Percentiles rank a stretch among this genome's conserved stretches.
phyloP scores from a whole-genome alignment of 2,329 filamentous ascomycete species.

The Capronia americana region DNA sequence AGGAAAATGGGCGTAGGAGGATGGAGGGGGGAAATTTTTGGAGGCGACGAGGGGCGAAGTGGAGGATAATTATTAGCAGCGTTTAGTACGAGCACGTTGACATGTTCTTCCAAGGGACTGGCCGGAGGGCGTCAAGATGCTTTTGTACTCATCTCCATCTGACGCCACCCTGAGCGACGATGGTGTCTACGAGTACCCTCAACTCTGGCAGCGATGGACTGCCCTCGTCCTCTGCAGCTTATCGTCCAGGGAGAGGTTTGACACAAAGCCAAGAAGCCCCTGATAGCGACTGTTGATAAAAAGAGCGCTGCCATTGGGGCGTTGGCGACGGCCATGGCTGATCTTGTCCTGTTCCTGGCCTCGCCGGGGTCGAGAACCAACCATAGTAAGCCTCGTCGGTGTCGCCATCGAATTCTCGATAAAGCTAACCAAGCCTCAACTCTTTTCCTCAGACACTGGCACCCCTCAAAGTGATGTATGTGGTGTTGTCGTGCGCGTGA shows the following conservation, averaged over 20 bases:
- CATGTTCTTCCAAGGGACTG: constrained; percentile 12
- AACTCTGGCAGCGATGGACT: neutral
- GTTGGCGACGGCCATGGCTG: constrained; percentile 6
- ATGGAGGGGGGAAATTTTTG: neutral
- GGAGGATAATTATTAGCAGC: neutral
- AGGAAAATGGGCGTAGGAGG: neutral
- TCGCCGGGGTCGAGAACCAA: constrained; percentile 11
- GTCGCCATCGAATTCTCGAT: constrained; percentile 16
- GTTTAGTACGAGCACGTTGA: constrained; percentile 17
- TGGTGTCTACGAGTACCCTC: constrained; percentile 9
- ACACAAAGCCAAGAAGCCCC: constrained; percentile 28
- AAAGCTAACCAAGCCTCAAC: constrained; percentile 29
- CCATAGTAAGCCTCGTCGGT: constrained; percentile 7
- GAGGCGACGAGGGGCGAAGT: constrained; percentile 11
- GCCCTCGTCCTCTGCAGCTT: constrained; percentile 5
- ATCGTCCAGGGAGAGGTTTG: constrained; percentile 16
- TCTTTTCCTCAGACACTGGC: constrained; percentile 17
- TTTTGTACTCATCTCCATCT: constrained; percentile 21
- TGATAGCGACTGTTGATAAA: constrained; percentile 20
- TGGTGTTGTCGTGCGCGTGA: constrained; percentile 2
- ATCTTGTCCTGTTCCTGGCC: constrained; percentile 29
- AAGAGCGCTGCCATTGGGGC: constrained; percentile 7
- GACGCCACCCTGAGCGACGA: constrained; percentile 13
- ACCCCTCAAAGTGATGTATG: neutral
- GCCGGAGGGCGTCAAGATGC: neutral